These are phyloP conservation scores for Lipomyces spencermartinsiae DNA, from an alignment of 805 yeast genomes.

Conservation along the genomic window DNA sequence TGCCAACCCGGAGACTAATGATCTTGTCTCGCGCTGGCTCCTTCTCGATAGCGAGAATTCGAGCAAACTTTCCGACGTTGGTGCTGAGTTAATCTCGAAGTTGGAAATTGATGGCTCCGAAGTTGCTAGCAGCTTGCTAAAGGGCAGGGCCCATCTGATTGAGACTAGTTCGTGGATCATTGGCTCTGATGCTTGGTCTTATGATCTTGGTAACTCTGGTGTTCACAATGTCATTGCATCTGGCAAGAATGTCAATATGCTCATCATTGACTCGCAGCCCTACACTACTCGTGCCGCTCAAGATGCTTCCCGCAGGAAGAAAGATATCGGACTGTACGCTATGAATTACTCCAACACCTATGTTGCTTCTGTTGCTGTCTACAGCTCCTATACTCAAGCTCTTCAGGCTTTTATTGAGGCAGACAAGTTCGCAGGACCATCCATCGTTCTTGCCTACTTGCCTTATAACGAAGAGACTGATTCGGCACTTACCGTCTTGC, in stretches of 20 bases:
- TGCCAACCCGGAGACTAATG: constrained; percentile 58
- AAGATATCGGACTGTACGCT: constrained; percentile 92
- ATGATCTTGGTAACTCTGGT: constrained; percentile 90
- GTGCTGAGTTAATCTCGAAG: constrained; percentile 47
- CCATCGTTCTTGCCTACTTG: constrained; percentile 86
- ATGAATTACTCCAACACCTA: constrained; percentile 90
- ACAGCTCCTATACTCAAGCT: constrained; percentile 91
- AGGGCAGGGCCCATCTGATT: constrained; percentile 54
- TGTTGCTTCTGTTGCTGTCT: constrained; percentile 93
- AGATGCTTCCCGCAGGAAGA: constrained; percentile 61
- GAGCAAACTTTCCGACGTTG: constrained; percentile 42
- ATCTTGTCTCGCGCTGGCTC: constrained; percentile 73
- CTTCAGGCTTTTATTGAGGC: constrained; percentile 90
- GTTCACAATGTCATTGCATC: constrained; percentile 82
- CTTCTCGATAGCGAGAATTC: constrained; percentile 46
- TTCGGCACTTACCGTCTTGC: constrained; percentile 72
- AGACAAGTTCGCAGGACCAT: constrained; percentile 86
- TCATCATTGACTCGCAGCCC: constrained; percentile 87
- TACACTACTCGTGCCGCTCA: constrained; percentile 49
- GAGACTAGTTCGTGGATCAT: constrained; percentile 75
- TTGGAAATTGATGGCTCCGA: constrained; percentile 47
- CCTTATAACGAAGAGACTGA: constrained; percentile 69
- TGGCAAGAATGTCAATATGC: constrained; percentile 77
- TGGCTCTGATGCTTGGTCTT: constrained; percentile 96
- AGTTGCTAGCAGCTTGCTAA: constrained; percentile 55